A percentile compares a stretch with the other conserved stretches of the same genome.
phyloP scores from a whole-genome alignment of 1,139 yeast genomes.

The Suhomyces bribrorum region DNA sequence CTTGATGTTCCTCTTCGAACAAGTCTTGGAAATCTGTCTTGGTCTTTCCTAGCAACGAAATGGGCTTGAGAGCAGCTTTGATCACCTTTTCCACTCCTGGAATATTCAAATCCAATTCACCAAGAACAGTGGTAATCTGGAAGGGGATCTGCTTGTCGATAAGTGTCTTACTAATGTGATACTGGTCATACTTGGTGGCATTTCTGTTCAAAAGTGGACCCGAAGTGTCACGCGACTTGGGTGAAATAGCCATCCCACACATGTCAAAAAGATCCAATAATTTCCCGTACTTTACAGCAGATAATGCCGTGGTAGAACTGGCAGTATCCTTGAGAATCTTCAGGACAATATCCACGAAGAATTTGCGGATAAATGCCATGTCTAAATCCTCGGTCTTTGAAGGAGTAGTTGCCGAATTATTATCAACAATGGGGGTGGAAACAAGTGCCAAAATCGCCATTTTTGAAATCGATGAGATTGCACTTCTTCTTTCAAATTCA shows the following conservation, averaged over 20 bases:
- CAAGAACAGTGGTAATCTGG: constrained; percentile 56
- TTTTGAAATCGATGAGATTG: constrained; percentile 54
- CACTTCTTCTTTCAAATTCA: constrained; percentile 34
- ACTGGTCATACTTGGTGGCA: constrained; percentile 57
- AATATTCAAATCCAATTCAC: constrained; percentile 68
- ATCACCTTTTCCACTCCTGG: constrained; percentile 65
- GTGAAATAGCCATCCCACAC: constrained; percentile 43
- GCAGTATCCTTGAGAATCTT: constrained; percentile 60
- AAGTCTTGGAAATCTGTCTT: constrained; percentile 59
- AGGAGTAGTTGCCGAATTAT: constrained; percentile 23
- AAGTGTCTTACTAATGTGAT: constrained; percentile 61
- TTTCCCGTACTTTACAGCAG: constrained; percentile 50
- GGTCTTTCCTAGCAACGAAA: constrained; percentile 62
- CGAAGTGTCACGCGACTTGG: constrained; percentile 45
- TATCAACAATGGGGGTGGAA: constrained; percentile 36
- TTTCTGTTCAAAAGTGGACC: constrained; percentile 48
- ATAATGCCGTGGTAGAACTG: constrained; percentile 23
- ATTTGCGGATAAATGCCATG: constrained; percentile 70
- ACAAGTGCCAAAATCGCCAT: constrained; percentile 60
- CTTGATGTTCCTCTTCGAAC: constrained; percentile 51
- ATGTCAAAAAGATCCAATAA: constrained; percentile 60
- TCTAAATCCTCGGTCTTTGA: constrained; percentile 62
- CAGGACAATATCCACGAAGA: constrained; percentile 68
- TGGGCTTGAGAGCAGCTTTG: constrained; percentile 57
- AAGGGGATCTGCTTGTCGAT: constrained; percentile 66